Percentiles rank a stretch among this genome's conserved stretches.
phyloP scores from a whole-genome alignment of 768 basidiomycete genomes.

The Termitomyces sp. region DNA sequence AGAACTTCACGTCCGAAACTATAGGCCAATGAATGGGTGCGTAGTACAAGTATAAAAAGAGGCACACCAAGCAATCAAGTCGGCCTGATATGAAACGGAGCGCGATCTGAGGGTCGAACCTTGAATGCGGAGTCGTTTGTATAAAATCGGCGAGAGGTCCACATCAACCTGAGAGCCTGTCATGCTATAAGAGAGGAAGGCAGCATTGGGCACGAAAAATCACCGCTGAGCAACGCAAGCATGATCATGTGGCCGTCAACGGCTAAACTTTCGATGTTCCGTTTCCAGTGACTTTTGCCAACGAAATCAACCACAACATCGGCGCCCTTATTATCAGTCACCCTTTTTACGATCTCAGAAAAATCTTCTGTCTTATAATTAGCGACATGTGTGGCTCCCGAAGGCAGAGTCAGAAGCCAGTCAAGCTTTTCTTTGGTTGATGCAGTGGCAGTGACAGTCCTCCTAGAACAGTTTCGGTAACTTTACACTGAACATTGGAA shows the following conservation, averaged over 20 bases:
- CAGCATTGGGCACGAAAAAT: neutral
- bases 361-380: slow-evolving; percentile 90
- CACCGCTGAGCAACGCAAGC: slow-evolving; percentile 65
- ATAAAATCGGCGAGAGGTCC: slow-evolving; percentile 65
- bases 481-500: neutral
- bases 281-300: slow-evolving; percentile 67
- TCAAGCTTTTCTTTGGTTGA: slow-evolving; percentile 81
- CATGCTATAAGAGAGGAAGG: neutral
- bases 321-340: slow-evolving; percentile 67
- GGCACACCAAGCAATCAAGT: slow-evolving; percentile 56
- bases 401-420: slow-evolving; percentile 63
- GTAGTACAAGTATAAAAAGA: neutral
- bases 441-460: slow-evolving; percentile 78
- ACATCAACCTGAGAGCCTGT: slow-evolving; percentile 51
- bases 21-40: neutral
- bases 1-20: slow-evolving; percentile 58
- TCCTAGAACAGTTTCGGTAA: slow-evolving; percentile 29
- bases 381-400: slow-evolving; percentile 68
- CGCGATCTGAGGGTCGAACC: slow-evolving; percentile 85
- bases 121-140: slow-evolving; percentile 83
- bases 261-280: slow-evolving; percentile 68
- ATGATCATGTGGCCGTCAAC: slow-evolving; percentile 74
- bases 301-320: slow-evolving; percentile 87
- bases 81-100: slow-evolving; percentile 69
- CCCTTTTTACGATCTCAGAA: slow-evolving; percentile 62